Percentiles rank a stretch among this genome's conserved stretches.
Conservation (phyloP, 2,329 filamentous ascomycete genomes). For the Penicillium sp. region DNA sequence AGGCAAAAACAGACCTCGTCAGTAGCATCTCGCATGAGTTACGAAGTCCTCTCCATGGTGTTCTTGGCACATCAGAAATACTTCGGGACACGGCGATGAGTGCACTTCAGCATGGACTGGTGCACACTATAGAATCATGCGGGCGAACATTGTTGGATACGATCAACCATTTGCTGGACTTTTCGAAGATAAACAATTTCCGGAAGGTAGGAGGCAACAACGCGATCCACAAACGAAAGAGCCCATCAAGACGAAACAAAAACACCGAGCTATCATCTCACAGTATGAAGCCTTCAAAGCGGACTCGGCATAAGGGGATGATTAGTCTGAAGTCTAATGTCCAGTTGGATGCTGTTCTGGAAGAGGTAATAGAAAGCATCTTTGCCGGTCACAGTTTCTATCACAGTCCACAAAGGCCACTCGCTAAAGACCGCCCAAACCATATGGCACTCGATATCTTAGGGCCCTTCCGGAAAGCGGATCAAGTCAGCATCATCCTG, state of each 20-base stretch:
- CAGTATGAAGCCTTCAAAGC: too few species aligned
- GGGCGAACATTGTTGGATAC: conserved; percentile 43
- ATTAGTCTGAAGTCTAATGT: neutral
- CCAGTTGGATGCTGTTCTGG: neutral
- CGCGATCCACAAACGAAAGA: neutral
- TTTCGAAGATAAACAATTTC: neutral
- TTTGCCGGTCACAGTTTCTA: neutral
- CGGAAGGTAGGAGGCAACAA: too few species aligned
- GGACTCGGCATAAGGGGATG: too few species aligned
- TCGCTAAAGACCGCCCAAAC: too few species aligned
- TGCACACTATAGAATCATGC: conserved; percentile 39
- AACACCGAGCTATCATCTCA: too few species aligned
- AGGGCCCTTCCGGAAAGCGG: too few species aligned
- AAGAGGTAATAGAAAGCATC: neutral
- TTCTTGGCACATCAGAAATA: conserved; percentile 32
- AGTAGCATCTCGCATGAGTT: conserved; percentile 36
- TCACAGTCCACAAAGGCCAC: too few species aligned
- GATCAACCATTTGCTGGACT: conserved; percentile 37
- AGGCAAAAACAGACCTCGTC: conserved; percentile 33
- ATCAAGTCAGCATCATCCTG: too few species aligned
- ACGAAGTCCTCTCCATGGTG: conserved; percentile 36
- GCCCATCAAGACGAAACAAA: neutral
- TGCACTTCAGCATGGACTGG: conserved; percentile 28
- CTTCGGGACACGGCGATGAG: conserved; percentile 30
- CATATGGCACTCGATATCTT: too few species aligned